These are phyloP conservation scores for Lophiotrema nucula DNA, from an alignment of 495 filamentous ascomycete species.

Conservation along the genomic window DNA sequence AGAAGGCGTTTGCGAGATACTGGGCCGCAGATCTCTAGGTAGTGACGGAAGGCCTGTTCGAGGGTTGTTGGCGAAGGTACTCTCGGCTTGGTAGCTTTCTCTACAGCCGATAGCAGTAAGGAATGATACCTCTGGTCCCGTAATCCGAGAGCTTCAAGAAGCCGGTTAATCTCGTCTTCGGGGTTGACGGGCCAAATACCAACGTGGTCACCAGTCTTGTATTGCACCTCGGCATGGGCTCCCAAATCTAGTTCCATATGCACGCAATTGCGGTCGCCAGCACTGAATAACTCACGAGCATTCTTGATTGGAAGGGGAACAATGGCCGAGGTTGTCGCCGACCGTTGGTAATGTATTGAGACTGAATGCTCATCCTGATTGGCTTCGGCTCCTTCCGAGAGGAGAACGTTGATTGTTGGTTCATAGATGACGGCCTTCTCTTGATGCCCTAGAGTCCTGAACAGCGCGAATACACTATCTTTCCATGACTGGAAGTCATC, in stretches of 20 bases:
- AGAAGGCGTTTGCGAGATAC: constrained; percentile 48
- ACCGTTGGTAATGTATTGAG: constrained; percentile 39
- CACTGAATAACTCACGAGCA: constrained; percentile 45
- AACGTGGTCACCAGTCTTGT: constrained; percentile 43
- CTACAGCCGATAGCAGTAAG: constrained; percentile 40
- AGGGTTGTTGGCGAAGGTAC: constrained; percentile 49
- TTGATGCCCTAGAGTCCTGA: constrained; percentile 43
- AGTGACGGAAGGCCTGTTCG: constrained; percentile 46
- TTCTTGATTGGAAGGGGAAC: constrained; percentile 41
- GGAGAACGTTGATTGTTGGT: constrained; percentile 47
- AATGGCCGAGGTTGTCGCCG: constrained; percentile 38
- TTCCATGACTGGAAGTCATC: constrained; percentile 57
- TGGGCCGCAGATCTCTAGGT: constrained; percentile 52
- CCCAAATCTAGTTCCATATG: constrained; percentile 53
- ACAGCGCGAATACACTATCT: constrained; percentile 44
- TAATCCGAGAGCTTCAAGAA: constrained; percentile 44
- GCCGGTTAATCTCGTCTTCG: constrained; percentile 43
- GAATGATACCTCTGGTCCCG: constrained; percentile 34
- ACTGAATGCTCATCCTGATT: constrained; percentile 47
- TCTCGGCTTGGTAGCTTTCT: constrained; percentile 41
- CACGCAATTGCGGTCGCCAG: constrained; percentile 46
- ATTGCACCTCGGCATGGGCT: constrained; percentile 31
- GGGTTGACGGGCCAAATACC: constrained; percentile 35
- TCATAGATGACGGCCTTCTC: constrained; percentile 45
- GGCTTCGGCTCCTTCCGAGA: constrained; percentile 41